Conservation (phyloP, 2,329 filamentous ascomycete species). For the Teratosphaeria zuluensis region DNA sequence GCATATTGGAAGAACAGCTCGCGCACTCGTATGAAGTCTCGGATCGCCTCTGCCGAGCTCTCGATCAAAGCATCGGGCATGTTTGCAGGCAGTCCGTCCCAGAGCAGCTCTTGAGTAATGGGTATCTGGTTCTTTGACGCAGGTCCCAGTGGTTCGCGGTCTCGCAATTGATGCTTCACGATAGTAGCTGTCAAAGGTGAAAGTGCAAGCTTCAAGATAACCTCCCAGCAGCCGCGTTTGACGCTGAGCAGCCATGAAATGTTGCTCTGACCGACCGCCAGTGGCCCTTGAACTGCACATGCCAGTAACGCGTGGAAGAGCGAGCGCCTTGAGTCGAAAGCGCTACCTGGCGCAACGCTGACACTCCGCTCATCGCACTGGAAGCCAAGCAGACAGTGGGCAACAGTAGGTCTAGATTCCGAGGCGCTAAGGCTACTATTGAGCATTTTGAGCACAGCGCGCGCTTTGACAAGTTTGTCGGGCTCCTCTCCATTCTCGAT, state of each 20-base stretch:
- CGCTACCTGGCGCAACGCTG: conserved; percentile 55
- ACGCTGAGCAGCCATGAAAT: conserved; percentile 33
- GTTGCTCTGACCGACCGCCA: conserved; percentile 30
- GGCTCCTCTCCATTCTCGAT: conserved; percentile 59
- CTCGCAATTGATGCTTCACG: conserved; percentile 69
- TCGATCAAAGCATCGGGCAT: conserved; percentile 59
- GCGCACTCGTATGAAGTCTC: conserved; percentile 69
- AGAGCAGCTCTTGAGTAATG: conserved; percentile 59
- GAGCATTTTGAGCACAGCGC: conserved; percentile 73
- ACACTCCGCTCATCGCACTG: conserved; percentile 61
- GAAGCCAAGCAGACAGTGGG: conserved; percentile 86
- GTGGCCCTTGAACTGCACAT: conserved; percentile 42
- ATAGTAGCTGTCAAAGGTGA: conserved; percentile 68
- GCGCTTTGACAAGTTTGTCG: conserved; percentile 68
- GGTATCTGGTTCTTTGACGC: conserved; percentile 62
- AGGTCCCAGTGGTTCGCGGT: conserved; percentile 69
- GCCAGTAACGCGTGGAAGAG: conserved; percentile 71
- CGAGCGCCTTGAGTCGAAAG: conserved; percentile 63
- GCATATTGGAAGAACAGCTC: conserved; percentile 76
- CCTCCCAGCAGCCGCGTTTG: conserved; percentile 39
- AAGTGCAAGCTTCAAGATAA: conserved; percentile 74
- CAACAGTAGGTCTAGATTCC: conserved; percentile 71
- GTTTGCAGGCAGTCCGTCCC: conserved; percentile 58
- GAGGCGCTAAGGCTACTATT: conserved; percentile 68
- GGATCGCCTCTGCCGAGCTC: conserved; percentile 57